phyloP scores from a whole-genome alignment of 1,139 yeast genomes.

The Kazachstania sp. region DNA sequence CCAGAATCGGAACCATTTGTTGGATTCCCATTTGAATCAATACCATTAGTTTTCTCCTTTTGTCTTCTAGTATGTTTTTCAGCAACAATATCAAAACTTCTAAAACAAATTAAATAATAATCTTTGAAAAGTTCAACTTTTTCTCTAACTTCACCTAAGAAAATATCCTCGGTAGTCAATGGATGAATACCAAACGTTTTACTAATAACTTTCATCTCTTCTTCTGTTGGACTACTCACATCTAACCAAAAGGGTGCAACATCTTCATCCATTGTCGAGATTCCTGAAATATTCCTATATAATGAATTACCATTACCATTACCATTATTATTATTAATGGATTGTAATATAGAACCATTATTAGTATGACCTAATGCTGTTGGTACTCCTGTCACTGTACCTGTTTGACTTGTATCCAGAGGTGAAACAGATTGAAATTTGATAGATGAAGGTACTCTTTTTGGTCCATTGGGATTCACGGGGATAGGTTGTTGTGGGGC shows the following conservation, averaged over 20 bases:
- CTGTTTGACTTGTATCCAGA: conserved; percentile 8
- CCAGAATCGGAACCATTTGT: neutral
- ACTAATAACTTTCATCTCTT: conserved; percentile 87
- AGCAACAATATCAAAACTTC: conserved; percentile 82
- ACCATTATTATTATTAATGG: conserved; percentile 6
- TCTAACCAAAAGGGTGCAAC: conserved; percentile 81
- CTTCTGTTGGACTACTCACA: conserved; percentile 86
- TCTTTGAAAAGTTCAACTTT: conserved; percentile 87
- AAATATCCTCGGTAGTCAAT: conserved; percentile 90
- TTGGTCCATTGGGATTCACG: neutral
- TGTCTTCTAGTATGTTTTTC: conserved; percentile 49
- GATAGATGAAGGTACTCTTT: conserved; percentile 4
- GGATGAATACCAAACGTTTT: conserved; percentile 95
- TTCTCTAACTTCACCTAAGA: conserved; percentile 88
- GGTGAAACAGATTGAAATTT: conserved; percentile 6
- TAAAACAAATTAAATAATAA: conserved; percentile 86
- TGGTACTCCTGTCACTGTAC: conserved; percentile 2
- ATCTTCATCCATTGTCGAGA: conserved; percentile 24
- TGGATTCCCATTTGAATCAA: conserved; percentile 1
- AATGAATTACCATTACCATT: conserved; percentile 8
- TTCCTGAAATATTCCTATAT: conserved; percentile 9
- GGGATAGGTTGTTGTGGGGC: neutral
- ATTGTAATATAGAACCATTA: neutral
- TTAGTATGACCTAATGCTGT: conserved; percentile 6
- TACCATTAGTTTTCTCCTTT: conserved; percentile 16